Evolutionary conservation across 345 rosid genomes (phyloP).

Genomic region (Salix caprea): DNA sequence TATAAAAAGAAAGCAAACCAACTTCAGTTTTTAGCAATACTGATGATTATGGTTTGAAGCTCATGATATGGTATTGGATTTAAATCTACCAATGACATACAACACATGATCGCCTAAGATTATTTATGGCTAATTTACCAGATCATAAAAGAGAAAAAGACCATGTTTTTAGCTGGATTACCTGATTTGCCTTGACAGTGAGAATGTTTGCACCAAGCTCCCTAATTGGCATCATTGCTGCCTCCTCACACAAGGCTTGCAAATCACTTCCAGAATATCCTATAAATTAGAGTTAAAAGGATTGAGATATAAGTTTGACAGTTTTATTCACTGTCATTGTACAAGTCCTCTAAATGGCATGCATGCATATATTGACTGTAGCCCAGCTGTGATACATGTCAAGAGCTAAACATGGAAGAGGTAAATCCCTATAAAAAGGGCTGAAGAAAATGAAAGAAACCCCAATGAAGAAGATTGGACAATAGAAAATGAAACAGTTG

Average conservation of each 20-base stretch:
- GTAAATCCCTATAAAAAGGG: too few relatives aligned
- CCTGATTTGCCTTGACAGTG: conserved; percentile 80
- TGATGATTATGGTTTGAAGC: too few relatives aligned
- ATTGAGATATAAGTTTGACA: conserved; percentile 1
- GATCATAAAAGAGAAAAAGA: background rate
- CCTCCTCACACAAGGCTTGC: conserved; percentile 98
- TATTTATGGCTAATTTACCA: background rate
- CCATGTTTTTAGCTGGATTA: conserved; percentile 20
- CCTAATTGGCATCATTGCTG: conserved; percentile 99
- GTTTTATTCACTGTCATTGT: background rate
- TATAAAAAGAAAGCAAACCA: too few relatives aligned
- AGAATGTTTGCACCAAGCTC: conserved; percentile 90
- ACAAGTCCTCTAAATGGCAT: background rate
- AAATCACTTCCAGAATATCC: conserved; percentile 98
- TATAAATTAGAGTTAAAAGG: conserved; percentile 15
- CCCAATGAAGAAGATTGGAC: too few relatives aligned
- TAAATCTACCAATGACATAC: too few relatives aligned
- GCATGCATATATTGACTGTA: background rate
- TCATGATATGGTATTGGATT: too few relatives aligned
- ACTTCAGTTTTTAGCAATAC: too few relatives aligned
- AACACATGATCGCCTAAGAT: background rate
- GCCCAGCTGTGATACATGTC: background rate
- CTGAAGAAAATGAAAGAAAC: too few relatives aligned
- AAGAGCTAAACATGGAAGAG: too few relatives aligned
- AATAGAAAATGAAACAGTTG: too few relatives aligned